These are phyloP conservation scores for Tetraselmis chui DNA, from an alignment of 139 green algal species.

Conservation along the genomic window DNA sequence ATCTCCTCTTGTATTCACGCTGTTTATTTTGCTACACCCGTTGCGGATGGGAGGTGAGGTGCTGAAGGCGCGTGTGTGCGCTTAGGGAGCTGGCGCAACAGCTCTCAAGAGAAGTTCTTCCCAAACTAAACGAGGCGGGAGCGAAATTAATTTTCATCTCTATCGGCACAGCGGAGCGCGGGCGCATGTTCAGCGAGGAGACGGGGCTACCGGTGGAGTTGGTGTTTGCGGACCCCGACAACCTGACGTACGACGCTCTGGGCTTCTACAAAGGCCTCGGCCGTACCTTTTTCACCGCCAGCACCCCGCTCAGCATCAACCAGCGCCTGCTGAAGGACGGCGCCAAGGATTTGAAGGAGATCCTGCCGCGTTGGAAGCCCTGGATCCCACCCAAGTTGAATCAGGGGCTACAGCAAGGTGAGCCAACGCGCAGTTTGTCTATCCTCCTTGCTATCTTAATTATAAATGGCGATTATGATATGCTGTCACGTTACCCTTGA, in stretches of 20 bases:
- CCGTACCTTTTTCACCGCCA: constrained; percentile 20
- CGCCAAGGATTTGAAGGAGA: constrained; percentile 18
- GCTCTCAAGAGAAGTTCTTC: constrained; percentile 27
- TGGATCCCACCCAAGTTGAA: constrained; percentile 37
- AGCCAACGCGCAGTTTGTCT: too few relatives aligned
- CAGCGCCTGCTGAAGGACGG: constrained; percentile 18
- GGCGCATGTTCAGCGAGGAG: constrained; percentile 21
- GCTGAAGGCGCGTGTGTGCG: too few relatives aligned
- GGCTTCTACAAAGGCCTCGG: constrained; percentile 23
- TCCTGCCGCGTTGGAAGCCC: constrained; percentile 31
- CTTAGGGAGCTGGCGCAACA: constrained; percentile 46
- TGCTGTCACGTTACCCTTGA: constrained; percentile 17
- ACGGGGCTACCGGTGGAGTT: constrained; percentile 27
- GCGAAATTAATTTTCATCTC: constrained; percentile 33
- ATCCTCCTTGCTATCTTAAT: background rate
- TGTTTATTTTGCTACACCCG: too few relatives aligned
- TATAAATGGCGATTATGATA: background rate
- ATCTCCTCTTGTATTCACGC: too few relatives aligned
- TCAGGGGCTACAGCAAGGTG: constrained; percentile 24
- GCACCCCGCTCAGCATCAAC: constrained; percentile 20
- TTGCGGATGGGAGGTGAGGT: too few relatives aligned
- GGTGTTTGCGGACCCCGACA: constrained; percentile 33
- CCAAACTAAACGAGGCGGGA: constrained; percentile 14
- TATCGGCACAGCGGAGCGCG: constrained; percentile 30
- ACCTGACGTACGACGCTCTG: constrained; percentile 25